Evolutionary conservation across 108 stramenopile genomes (phyloP).

Genomic region (Fragilaria crotonensis): DNA sequence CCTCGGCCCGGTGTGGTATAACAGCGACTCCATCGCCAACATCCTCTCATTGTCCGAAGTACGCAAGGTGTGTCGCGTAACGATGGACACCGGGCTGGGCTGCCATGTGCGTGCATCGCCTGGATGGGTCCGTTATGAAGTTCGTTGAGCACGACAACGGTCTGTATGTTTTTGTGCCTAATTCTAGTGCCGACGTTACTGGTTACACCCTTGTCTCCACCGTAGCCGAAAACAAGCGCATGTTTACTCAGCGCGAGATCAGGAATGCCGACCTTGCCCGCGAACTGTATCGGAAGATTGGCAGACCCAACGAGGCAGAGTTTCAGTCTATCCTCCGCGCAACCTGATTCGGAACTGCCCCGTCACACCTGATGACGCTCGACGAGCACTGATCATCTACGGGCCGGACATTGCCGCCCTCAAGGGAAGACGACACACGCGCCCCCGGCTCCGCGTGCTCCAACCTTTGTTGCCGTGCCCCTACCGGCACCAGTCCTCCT

Average conservation of each 20-base stretch:
- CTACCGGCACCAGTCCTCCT: too few species aligned
- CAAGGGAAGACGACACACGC: too few species aligned
- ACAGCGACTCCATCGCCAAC: slow-evolving; percentile 2
- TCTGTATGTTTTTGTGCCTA: neutral
- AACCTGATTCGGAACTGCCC: neutral
- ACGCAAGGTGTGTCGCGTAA: slow-evolving; percentile 5
- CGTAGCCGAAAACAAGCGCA: slow-evolving; percentile 1
- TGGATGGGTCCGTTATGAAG: slow-evolving; percentile 1
- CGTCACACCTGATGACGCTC: neutral
- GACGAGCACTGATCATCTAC: neutral
- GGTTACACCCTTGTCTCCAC: slow-evolving; percentile 3
- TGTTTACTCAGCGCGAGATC: slow-evolving; percentile 5
- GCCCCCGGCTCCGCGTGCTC: too few species aligned
- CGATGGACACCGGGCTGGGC: slow-evolving; percentile 5
- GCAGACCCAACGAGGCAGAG: neutral
- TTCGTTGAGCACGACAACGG: slow-evolving; percentile 1
- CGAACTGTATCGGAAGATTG: neutral
- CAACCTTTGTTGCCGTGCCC: too few species aligned
- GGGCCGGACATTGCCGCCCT: too few species aligned
- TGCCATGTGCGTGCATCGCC: neutral
- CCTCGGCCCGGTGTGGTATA: slow-evolving; percentile 1
- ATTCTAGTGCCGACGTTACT: neutral
- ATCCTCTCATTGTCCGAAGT: slow-evolving; percentile 9
- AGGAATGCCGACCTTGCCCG: slow-evolving; percentile 3
- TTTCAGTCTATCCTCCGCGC: neutral